Evolutionary conservation across 805 yeast species (phyloP), one percentile per base, ranked within the genome.

Genomic region (Lipomyces lipofer): DNA sequence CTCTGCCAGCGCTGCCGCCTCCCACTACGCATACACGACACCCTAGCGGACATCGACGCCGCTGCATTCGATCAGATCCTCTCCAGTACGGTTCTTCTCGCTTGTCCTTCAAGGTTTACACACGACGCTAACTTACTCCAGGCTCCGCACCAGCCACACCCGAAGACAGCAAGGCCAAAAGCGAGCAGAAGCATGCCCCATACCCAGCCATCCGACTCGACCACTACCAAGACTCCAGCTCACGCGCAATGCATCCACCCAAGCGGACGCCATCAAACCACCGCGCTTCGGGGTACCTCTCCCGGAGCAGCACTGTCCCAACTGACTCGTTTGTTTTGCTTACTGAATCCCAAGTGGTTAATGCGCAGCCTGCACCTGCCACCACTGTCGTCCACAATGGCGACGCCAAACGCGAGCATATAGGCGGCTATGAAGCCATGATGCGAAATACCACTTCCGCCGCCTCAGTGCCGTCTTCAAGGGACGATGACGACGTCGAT

Each of bases 1-100:
- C 29, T 46, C 13, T 59, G 63, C 40, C 63, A 51, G 48, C 44
- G 63, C 32, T 59, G 63, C 47, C 61, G 63, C 15, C 47, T 54
- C 24, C 63, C 63, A 24, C 42, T 59, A n/a, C 49, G 51, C 25
- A 38, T 59, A 17, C 59, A 56, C 29, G 61, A 50, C n/a, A 44
- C 49, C 12, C n/a, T 57, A 17, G 29, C 47, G 21, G 55, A 53
- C 29, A 27, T 55, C 22, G 44, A 55, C 22, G 33, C 43, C 10
- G 15, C 48, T 6, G 25, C 47, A 6, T 28, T 52, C 5, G 59
- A 51, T 17, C 53, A 49, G 42, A n/a, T 57, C 15, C 24, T 59
- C 12, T 56, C 62, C 3, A 22, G 58, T 54, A 33, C 15, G 58
- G 27, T 2, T 32, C 32, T 7, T n/a, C 9, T 17, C n/a, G 7